These are phyloP conservation scores for Aspergillus fructus DNA, from an alignment of 2,329 filamentous ascomycete genomes.

Conservation along the genomic window DNA sequence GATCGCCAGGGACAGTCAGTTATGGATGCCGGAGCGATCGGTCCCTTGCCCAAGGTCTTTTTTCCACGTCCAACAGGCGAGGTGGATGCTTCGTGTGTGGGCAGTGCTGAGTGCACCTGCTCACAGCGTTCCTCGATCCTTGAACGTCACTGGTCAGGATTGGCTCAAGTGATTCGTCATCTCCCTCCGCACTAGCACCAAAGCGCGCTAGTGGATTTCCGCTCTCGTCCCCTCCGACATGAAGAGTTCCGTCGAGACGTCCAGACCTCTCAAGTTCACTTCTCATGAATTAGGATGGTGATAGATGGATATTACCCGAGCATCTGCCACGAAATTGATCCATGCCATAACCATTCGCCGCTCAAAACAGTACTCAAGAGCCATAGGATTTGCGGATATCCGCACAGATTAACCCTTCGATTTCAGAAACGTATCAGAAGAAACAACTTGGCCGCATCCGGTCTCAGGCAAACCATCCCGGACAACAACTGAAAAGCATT, in stretches of 20 bases:
- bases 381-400: not conserved
- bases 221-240: not conserved
- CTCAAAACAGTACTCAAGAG: not conserved
- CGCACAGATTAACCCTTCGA: not conserved
- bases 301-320: slow-evolving; percentile 9
- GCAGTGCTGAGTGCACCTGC: not conserved
- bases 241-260: not conserved
- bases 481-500: not conserved
- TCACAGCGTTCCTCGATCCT: slow-evolving; percentile 17
- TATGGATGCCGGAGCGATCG: no score
- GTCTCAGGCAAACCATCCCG: not conserved
- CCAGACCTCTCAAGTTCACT: not conserved
- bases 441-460: not conserved
- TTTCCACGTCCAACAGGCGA: no score
- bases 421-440: not conserved
- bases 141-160: slow-evolving; percentile 25
- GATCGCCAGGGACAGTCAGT: no score
- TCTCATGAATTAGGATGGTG: not conserved
- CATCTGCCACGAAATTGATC: not conserved
- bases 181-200: slow-evolving; percentile 9
- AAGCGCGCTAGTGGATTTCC: not conserved
- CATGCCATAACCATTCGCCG: not conserved
- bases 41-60: no score
- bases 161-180: slow-evolving; percentile 29
- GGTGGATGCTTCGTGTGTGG: no score